Evolutionary conservation across 2,329 filamentous ascomycete genomes (phyloP).

Genomic region (Pyrenophora graminea): DNA sequence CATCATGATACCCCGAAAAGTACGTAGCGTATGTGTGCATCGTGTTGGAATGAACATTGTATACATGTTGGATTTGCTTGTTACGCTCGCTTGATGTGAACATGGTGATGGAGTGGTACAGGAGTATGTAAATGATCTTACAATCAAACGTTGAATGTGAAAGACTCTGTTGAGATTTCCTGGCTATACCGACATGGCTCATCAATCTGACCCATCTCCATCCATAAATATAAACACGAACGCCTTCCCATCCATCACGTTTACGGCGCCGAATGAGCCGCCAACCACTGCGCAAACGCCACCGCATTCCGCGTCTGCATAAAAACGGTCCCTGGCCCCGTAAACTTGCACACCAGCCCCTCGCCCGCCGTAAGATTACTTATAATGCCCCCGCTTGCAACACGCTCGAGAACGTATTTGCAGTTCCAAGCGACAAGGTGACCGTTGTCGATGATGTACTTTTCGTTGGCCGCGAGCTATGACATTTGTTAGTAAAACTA

Average conservation of each 20-base stretch:
- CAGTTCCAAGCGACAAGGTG: constrained; percentile 97
- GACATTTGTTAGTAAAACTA: not conserved
- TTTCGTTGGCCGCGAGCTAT: constrained; percentile 60
- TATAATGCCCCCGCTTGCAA: constrained; percentile 89
- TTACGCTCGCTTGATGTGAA: too few species aligned
- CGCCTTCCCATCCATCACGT: not conserved
- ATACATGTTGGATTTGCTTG: too few species aligned
- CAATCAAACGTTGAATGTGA: too few species aligned
- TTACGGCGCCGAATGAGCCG: constrained; percentile 18
- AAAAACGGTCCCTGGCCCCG: constrained; percentile 84
- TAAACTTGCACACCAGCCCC: constrained; percentile 93
- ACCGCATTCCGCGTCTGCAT: constrained; percentile 88
- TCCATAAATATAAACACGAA: constrained; percentile 57
- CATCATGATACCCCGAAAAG: not conserved
- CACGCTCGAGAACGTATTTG: constrained; percentile 87
- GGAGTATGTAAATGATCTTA: too few species aligned
- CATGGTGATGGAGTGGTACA: too few species aligned
- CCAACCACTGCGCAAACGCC: constrained; percentile 60
- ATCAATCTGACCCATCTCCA: constrained; percentile 43
- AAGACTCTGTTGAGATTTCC: too few species aligned
- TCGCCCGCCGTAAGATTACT: constrained; percentile 81
- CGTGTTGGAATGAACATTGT: too few species aligned
- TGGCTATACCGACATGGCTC: not conserved
- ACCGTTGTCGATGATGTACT: constrained; percentile 90
- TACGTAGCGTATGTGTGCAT: too few species aligned